These are phyloP conservation scores for Botryotinia narcissicola DNA, from an alignment of 2,329 filamentous ascomycete genomes.

Conservation along the genomic window DNA sequence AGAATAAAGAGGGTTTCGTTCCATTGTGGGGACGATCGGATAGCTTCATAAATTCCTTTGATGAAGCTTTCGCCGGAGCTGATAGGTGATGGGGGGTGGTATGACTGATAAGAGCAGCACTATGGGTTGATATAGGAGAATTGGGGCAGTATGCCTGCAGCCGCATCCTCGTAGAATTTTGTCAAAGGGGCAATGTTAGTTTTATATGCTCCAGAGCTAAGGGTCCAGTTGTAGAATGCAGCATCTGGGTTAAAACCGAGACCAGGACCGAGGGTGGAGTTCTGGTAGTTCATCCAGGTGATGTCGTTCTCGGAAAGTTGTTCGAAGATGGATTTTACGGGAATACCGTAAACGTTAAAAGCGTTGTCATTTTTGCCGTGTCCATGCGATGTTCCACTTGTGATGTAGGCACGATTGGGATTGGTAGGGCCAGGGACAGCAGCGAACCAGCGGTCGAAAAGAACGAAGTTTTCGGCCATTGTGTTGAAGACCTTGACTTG, in stretches of 20 bases:
- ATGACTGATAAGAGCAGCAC: slow-evolving; percentile 50
- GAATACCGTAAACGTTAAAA: slow-evolving; percentile 39
- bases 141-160: slow-evolving; percentile 44
- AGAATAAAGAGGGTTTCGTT: slow-evolving; percentile 47
- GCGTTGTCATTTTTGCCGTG: slow-evolving; percentile 41
- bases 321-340: slow-evolving; percentile 43
- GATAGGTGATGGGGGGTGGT: slow-evolving; percentile 46
- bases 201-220: slow-evolving; percentile 38
- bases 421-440: slow-evolving; percentile 43
- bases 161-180: slow-evolving; percentile 46
- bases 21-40: slow-evolving; percentile 47
- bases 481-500: slow-evolving; percentile 43
- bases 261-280: slow-evolving; percentile 39
- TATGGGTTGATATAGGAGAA: slow-evolving; percentile 51
- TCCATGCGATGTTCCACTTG: slow-evolving; percentile 43
- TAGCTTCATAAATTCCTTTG: slow-evolving; percentile 47
- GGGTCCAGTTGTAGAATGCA: slow-evolving; percentile 45
- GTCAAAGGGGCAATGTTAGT: slow-evolving; percentile 41
- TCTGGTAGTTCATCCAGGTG: slow-evolving; percentile 49
- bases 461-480: slow-evolving; percentile 45
- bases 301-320: slow-evolving; percentile 43
- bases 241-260: slow-evolving; percentile 45
- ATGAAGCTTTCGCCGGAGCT: slow-evolving; percentile 46
- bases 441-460: slow-evolving; percentile 46
- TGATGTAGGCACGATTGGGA: slow-evolving; percentile 37